Percentiles rank a stretch among this genome's conserved stretches.
phyloP scores from a whole-genome alignment of 495 filamentous ascomycete genomes.

The Chaetomium cochliodes region DNA sequence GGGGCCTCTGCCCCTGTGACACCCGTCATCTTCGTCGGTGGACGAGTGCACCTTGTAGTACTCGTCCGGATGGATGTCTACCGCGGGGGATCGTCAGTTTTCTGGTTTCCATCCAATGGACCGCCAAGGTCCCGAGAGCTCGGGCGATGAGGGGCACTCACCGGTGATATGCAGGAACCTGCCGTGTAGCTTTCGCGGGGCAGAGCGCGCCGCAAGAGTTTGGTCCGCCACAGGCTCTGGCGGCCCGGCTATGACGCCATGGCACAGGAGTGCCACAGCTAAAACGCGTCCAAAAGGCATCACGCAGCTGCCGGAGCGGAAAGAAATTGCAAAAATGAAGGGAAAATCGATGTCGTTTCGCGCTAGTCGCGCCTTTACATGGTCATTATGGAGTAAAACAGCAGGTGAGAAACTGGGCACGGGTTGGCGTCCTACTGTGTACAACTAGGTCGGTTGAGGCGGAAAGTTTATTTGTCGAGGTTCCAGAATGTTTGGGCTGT shows the following conservation, averaged over 20 bases:
- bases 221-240: constrained; percentile 21
- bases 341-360: not conserved
- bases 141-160: constrained; percentile 40
- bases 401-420: constrained; percentile 12
- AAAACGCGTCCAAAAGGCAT: constrained; percentile 31
- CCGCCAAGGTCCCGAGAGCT: not conserved
- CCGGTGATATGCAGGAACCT: constrained; percentile 95
- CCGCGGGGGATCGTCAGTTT: not conserved
- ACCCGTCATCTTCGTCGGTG: constrained; percentile 63
- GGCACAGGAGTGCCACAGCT: constrained; percentile 34
- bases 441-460: constrained; percentile 13
- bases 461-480: constrained; percentile 17
- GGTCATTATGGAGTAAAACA: not conserved
- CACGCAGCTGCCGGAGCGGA: not conserved
- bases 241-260: constrained; percentile 39
- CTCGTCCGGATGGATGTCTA: constrained; percentile 87
- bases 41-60: constrained; percentile 78
- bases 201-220: constrained; percentile 13
- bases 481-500: constrained; percentile 19
- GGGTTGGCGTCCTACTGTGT: constrained; percentile 11
- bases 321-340: constrained; percentile 9
- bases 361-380: constrained; percentile 19
- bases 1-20: constrained; percentile 74
- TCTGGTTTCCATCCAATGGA: not conserved
- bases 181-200: constrained; percentile 62